phyloP scores from a whole-genome alignment of 768 basidiomycete species.

The Naganishia friedmannii region DNA sequence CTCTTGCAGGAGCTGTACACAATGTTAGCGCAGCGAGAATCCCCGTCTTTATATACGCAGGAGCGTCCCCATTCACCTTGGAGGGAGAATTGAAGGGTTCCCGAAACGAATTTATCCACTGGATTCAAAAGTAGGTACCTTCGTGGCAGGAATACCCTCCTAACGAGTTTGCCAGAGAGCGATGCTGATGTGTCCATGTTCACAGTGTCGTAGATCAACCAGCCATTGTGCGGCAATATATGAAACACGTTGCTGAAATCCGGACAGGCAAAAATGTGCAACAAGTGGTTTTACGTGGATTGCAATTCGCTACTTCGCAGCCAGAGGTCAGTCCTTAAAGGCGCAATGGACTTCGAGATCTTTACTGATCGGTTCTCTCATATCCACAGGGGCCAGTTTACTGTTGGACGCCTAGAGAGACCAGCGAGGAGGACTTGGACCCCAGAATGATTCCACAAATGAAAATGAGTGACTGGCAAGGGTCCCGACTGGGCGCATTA shows the following conservation, averaged over 20 bases:
- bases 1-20: constrained; percentile 68
- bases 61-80: constrained; percentile 63
- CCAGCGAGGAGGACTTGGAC: constrained; percentile 65
- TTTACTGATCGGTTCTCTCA: background rate
- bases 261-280: constrained; percentile 59
- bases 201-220: constrained; percentile 70
- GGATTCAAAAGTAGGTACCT: constrained; percentile 61
- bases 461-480: constrained; percentile 57
- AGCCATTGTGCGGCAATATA: constrained; percentile 70
- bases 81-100: constrained; percentile 62
- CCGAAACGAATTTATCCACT: constrained; percentile 73
- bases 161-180: no score
- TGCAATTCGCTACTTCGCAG: constrained; percentile 69
- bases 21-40: constrained; percentile 64
- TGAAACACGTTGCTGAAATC: constrained; percentile 66
- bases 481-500: constrained; percentile 59
- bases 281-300: constrained; percentile 59
- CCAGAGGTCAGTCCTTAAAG: constrained; percentile 53
- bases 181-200: background rate
- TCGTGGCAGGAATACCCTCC: no score
- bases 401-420: constrained; percentile 69
- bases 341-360: background rate
- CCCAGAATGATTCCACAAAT: constrained; percentile 50
- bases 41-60: constrained; percentile 70
- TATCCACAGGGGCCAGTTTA: constrained; percentile 64